phyloP scores from a whole-genome alignment of 2,329 filamentous ascomycete species.

The Davidsoniella virescens region DNA sequence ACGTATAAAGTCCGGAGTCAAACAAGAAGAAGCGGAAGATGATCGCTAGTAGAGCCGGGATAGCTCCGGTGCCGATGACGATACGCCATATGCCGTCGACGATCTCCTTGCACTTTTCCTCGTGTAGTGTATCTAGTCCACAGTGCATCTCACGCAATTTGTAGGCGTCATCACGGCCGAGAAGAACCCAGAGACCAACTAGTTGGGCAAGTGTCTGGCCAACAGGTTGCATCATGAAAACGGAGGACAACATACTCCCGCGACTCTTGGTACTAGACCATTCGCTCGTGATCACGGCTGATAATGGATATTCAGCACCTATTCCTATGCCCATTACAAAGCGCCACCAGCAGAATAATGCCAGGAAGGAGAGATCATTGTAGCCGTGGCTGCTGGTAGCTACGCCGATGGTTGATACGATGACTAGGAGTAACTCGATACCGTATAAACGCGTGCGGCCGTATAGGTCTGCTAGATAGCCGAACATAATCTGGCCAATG shows the following conservation, averaged over 20 bases:
- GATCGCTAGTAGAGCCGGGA: constrained; percentile 47
- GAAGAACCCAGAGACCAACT: constrained; percentile 37
- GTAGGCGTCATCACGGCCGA: constrained; percentile 28
- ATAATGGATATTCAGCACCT: constrained; percentile 52
- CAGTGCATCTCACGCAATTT: constrained; percentile 30
- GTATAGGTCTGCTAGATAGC: constrained; percentile 36
- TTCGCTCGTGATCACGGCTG: constrained; percentile 51
- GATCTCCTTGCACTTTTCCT: constrained; percentile 28
- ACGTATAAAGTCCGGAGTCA: constrained; percentile 47
- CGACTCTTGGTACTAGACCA: constrained; percentile 46
- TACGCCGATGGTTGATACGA: constrained; percentile 39
- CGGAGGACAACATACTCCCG: constrained; percentile 49
- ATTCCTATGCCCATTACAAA: constrained; percentile 42
- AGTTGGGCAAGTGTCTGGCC: constrained; percentile 50
- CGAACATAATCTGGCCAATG: constrained; percentile 34
- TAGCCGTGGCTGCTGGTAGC: constrained; percentile 36
- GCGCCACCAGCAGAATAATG: constrained; percentile 36
- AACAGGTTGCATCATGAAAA: constrained; percentile 54
- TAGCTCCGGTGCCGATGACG: constrained; percentile 47
- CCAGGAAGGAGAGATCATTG: constrained; percentile 32
- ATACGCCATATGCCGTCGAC: constrained; percentile 51
- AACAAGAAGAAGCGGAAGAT: constrained; percentile 51
- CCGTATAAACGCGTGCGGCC: constrained; percentile 39
- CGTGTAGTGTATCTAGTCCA: constrained; percentile 28
- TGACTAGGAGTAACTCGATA: constrained; percentile 39